phyloP scores from a whole-genome alignment of 352 stramenopile species.

The Phytopythium litorale region DNA sequence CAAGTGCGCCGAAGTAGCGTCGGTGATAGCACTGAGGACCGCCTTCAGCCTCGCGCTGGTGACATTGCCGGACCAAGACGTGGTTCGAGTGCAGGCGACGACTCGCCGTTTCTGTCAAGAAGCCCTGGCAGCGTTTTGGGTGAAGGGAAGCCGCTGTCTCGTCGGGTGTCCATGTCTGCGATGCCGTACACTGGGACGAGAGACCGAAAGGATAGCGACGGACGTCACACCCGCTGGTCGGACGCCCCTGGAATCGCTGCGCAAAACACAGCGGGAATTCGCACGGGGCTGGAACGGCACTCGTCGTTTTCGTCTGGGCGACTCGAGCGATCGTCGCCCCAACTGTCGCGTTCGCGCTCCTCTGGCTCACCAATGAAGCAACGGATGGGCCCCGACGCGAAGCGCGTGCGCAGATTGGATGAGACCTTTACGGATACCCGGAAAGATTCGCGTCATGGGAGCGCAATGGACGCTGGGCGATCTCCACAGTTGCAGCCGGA shows the following conservation, averaged over 20 bases:
- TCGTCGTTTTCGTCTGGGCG: slow-evolving; percentile 18
- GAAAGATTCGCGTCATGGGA: background rate
- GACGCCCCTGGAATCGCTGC: background rate
- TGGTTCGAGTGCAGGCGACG: background rate
- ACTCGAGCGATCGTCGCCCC: slow-evolving; percentile 1
- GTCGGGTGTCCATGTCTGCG: slow-evolving; percentile 4
- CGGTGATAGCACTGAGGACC: background rate
- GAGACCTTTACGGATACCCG: background rate
- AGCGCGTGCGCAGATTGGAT: slow-evolving; percentile 6
- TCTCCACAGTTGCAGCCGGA: background rate
- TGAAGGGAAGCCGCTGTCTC: slow-evolving; percentile 2
- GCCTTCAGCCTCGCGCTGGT: background rate
- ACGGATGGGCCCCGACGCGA: slow-evolving; percentile 14
- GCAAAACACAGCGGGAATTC: background rate
- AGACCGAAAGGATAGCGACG: slow-evolving; percentile 2
- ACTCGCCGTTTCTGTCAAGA: background rate
- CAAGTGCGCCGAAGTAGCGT: background rate
- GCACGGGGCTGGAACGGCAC: slow-evolving; percentile 27
- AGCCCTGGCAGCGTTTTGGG: background rate
- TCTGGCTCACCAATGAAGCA: slow-evolving; percentile 7
- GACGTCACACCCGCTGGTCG: background rate
- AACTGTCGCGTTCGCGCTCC: background rate
- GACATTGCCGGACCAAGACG: background rate
- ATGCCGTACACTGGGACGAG: background rate
- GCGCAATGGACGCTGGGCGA: background rate